Evolutionary conservation across 805 yeast species (phyloP).

Genomic region (Candida palmyrensis): DNA sequence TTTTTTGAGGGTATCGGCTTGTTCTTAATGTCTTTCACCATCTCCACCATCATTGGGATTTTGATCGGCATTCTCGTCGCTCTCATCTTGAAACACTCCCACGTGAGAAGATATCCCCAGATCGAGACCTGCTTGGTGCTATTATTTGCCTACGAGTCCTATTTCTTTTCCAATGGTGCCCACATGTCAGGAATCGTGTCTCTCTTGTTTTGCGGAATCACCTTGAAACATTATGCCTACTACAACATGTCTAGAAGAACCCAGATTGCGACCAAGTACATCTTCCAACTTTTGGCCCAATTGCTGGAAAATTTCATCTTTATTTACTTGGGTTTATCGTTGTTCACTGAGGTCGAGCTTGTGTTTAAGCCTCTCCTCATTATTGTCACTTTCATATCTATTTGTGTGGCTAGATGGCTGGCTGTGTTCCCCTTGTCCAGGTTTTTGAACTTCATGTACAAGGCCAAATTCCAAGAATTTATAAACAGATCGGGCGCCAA

Average conservation of each 20-base stretch:
- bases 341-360: slow-evolving; percentile 93
- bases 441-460: slow-evolving; percentile 73
- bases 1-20: slow-evolving; percentile 91
- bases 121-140: slow-evolving; percentile 92
- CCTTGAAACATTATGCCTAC: slow-evolving; percentile 94
- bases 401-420: slow-evolving; percentile 94
- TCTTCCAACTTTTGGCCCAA: slow-evolving; percentile 91
- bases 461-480: slow-evolving; percentile 47
- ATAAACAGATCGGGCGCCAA: slow-evolving; percentile 18
- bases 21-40: slow-evolving; percentile 88
- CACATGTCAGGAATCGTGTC: slow-evolving; percentile 99
- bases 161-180: slow-evolving; percentile 96
- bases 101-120: slow-evolving; percentile 91
- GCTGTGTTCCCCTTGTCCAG: slow-evolving; percentile 93
- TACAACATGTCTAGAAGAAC: slow-evolving; percentile 96
- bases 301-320: slow-evolving; percentile 94
- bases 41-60: slow-evolving; percentile 86
- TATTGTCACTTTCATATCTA: slow-evolving; percentile 81
- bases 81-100: slow-evolving; percentile 82
- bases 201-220: slow-evolving; percentile 90
- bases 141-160: slow-evolving; percentile 89
- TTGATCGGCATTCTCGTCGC: slow-evolving; percentile 87
- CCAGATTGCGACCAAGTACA: slow-evolving; percentile 92
- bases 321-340: slow-evolving; percentile 87
- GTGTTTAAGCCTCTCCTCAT: slow-evolving; percentile 92